phyloP scores from a whole-genome alignment of 768 basidiomycete species.

The Boletus reticuloceps region DNA sequence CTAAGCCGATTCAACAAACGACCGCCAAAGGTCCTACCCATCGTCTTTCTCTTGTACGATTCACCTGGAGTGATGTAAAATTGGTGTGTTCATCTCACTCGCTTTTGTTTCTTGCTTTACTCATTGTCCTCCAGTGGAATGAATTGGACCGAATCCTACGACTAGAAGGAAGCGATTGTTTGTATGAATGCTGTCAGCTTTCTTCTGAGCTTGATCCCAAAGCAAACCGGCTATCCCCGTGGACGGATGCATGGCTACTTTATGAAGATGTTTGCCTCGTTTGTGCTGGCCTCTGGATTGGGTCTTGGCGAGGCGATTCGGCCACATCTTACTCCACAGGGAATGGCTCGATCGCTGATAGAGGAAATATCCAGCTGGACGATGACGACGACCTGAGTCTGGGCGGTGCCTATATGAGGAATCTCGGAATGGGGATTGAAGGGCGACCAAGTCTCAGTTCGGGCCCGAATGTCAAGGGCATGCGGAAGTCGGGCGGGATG shows the following conservation, averaged over 20 bases:
- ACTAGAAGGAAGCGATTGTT: conserved; percentile 40
- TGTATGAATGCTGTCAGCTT: conserved; percentile 35
- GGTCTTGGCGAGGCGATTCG: conserved; percentile 55
- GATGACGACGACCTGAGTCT: conserved; percentile 63
- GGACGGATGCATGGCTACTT: conserved; percentile 76
- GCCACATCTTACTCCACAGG: conserved; percentile 47
- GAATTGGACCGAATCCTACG: conserved; percentile 70
- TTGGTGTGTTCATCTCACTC: conserved; percentile 42
- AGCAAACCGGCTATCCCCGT: conserved; percentile 44
- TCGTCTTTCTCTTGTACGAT: conserved; percentile 61
- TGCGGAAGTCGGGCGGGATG: conserved; percentile 48
- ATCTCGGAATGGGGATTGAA: conserved; percentile 69
- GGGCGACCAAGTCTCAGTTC: conserved; percentile 42
- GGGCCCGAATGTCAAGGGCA: conserved; percentile 34
- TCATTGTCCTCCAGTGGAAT: conserved; percentile 54
- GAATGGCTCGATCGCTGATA: conserved; percentile 44
- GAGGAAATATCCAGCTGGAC: conserved; percentile 59
- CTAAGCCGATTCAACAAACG: conserved; percentile 44
- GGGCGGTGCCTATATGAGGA: conserved; percentile 45
- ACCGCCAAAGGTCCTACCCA: conserved; percentile 43
- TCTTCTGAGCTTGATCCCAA: conserved; percentile 31
- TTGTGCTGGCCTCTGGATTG: conserved; percentile 82
- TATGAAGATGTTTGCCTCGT: conserved; percentile 85
- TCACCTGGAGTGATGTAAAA: conserved; percentile 83
- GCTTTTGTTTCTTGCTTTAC: background rate